Evolutionary conservation across 1,284 basidiomycete genomes (phyloP), one percentile per base, ranked within the genome.

Genomic region (Tremellales sp.): DNA sequence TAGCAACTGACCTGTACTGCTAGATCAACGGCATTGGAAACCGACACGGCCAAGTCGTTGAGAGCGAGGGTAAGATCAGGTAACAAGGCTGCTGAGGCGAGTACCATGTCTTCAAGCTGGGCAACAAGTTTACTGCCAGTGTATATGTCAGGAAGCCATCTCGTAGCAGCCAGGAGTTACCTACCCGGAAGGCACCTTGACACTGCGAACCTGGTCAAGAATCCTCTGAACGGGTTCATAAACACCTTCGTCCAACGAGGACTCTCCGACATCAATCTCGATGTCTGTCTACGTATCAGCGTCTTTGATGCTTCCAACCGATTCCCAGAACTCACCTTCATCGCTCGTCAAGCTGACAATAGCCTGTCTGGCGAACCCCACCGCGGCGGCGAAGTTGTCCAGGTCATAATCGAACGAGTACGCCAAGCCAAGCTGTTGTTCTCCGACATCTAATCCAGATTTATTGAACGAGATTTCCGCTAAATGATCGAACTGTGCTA

Each of bases 401-500:
- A 97, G 77, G 70, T 97, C 92, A 53, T 84, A 79, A 62, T 97
- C 92, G 58, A 93, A 83, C 13, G 82, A 80, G 35, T 83, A 72
- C 1, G 85, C 81, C 61, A 86, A 83, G 5, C 87, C 87, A n/a
- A 91, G 75, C 69, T 94, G 88, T 24, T 85, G 80, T 73, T 97
- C 92, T 10, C 83, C 88, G 8, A 92, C 72, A 67, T 94, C 92
- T 39, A 83, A 80, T n/a, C 86, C 83, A 51, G 84, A 86, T 22
- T 81, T 81, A 52, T 77, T 77, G 62, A 95, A 89, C 66, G 90
- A 86, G 1, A 86, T 82, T 59, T 90, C 88, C 0, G 85, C 81
- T 7, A 95, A 78, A 67, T 95, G 91, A 52, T 92, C 87, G 58
- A 93, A 90, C 63, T 94, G 89, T 0, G 86, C 83, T 52, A 91